Evolutionary conservation across 352 stramenopile genomes (phyloP), one percentile per base, ranked within the genome.

Genomic region (Halophytophthora batemanensis): DNA sequence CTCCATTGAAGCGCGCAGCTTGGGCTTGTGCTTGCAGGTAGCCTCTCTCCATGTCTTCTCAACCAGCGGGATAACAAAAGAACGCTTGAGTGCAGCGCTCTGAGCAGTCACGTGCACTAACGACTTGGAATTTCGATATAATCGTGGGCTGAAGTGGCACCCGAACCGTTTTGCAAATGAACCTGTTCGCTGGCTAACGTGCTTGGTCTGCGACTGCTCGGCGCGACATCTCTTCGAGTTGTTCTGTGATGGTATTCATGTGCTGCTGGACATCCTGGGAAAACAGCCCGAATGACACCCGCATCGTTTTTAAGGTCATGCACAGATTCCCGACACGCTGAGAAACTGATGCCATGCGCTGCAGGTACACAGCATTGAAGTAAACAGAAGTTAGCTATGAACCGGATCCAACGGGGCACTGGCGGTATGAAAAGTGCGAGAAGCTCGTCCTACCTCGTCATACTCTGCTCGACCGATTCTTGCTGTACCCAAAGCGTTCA

Each of bases 241-340:
- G 64, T 28, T 73, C 61, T 22, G 62, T 75, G 48, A 87, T 36
- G 18, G 65, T 47, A 43, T 51, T 69, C 72, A 86, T 77, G 53
- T 87, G 77, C 11, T 54, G 49, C 44, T 84, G 67, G 2, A 82
- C 55, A 14, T 86, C 72, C 3, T 49, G 44, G 1, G 70, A 85
- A 48, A 86, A 86, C 8, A 86, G 36, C 38, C 74, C 58, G 38
- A 88, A 88, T 2, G 77, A 88, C 11, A 47, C 57, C 15, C 71
- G 72, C 33, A 88, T 72, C 23, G 40, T 60, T 38, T 78, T 72
- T 23, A 88, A 45, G 13, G 67, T 69, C 4, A 49, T 48, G 36
- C 59, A 57, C 29, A 88, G 35, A 0, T 36, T 58, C 22, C 80
- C 69, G 0, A 88, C 64, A 6, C 74, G 70, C 18, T 64, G 46